Evolutionary conservation across 1,139 yeast genomes (phyloP), one percentile per base, ranked within the genome.

Genomic region (Debaryomyces subglobosus): DNA sequence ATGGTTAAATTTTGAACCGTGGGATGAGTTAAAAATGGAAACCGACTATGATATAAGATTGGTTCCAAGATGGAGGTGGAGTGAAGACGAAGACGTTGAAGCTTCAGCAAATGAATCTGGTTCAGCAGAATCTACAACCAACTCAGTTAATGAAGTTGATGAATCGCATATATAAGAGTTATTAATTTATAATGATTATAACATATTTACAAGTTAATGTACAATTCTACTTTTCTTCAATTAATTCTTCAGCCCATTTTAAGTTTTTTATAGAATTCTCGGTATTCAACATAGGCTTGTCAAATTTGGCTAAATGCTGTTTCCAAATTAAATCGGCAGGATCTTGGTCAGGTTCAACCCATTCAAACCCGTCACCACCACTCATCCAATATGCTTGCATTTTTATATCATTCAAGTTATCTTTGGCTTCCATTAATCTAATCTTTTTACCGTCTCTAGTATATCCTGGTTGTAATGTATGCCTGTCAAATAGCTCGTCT

Each of bases 281-380:
- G 8, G 48, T 53, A 4, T 46, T 42, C 24, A 69, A 45, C 4
- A 51, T 44, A 10, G 65, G 67, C 38, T 56, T 60, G 36, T 65
- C 59, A 44, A 60, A 64, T 39, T 52, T 50, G 3, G 59, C 57
- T 49, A 71, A 66, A 60, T 74, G 74, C 2, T 61, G 48, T 42
- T 74, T 69, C 89, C 89, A 85, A 29, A 78, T 58, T 21, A 84
- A 58, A 32, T 84, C 88, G 0, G 89, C 90, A 0, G 92, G 92
- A 60, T 86, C 94, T 60, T 84, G 85, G 61, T 87, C 94, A 1
- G 92, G 92, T 58, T 86, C 94, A 5, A 78, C 84, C 89, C 92
- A 88, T 53, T 82, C 86, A 59, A 85, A 86, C 12, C 87, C 86
- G 52, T 85, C 90, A 13, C 91, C 91, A 10, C 86, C 86, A 48